Base-by-base conservation (phyloP, 805 yeast species). In the Lipomyces spencermartinsiae region DNA sequence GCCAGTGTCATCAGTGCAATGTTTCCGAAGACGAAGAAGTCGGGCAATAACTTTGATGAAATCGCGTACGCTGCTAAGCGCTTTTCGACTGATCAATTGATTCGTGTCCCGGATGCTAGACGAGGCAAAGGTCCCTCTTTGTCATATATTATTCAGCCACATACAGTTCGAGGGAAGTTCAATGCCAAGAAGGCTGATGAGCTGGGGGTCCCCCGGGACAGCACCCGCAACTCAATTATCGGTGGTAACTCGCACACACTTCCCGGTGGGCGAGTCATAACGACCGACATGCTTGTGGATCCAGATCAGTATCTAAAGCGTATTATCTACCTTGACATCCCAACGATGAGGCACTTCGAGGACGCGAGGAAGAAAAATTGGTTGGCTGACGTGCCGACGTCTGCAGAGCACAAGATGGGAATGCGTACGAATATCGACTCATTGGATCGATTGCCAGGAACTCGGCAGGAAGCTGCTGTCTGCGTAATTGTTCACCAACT, bases 121-220 rank as follows among this genome's bases (percentile, higher is more conserved):
- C 60, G 60, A 8, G n/a, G 72, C 16, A 84, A 81, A 68, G 75
- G 60, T 4, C 57, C 80, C 7, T 82, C 95, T 0, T 83, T 92
- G 2, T 87, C 84, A 73, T 93, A 89, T 76, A 82, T 91, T n/a
- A 80, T 94, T 6, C 83, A 86, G 34, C 85, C 91, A 56, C 80
- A 85, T 55, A 87, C 93, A 0, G 81, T 85, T 0, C 81, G 97
- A 74, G 98, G 99, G 0, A 89, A 84, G 74, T 95, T 95, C 75
- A 81, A 86, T 66, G 85, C 86, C 0, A 80, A 82, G 8, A 87
- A 83, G 74, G 98, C 98, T 1, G 80, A 78, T 29, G 85, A 80
- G 57, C 78, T 93, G 25, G 93, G 93, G 0, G 85, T 94, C 8
- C 89, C 89, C 37, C 85, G 85, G 3, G 93, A 95, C 0, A 80